A percentile compares a stretch with the other conserved stretches of the same genome.
These are phyloP conservation scores for Verticillium dahliae DNA, from an alignment of 2,329 filamentous ascomycete genomes.

Conservation along the genomic window DNA sequence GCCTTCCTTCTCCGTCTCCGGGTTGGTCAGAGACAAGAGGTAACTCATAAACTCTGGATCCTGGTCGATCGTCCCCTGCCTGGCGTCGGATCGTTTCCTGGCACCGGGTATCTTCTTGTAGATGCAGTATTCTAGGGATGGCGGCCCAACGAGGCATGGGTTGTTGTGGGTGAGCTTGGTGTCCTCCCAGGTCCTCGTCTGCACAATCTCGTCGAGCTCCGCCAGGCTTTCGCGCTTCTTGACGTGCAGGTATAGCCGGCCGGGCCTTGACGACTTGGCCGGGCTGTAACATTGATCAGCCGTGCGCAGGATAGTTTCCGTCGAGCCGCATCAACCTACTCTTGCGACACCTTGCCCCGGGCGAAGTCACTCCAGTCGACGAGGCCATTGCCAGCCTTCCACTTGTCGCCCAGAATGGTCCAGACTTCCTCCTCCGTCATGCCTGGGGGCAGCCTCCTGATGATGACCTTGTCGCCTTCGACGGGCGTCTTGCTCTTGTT, in stretches of 20 bases:
- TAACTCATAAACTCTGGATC: constrained; percentile 95
- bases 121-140: constrained; percentile 72
- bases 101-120: constrained; percentile 76
- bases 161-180: constrained; percentile 69
- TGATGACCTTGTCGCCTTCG: constrained; percentile 73
- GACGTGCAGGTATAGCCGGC: constrained; percentile 77
- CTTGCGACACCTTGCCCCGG: constrained; percentile 67
- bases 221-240: constrained; percentile 63
- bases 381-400: constrained; percentile 73
- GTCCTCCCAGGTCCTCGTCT: constrained; percentile 68
- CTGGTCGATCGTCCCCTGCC: constrained; percentile 93
- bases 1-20: constrained; percentile 40
- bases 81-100: constrained; percentile 70
- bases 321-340: constrained; percentile 48
- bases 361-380: constrained; percentile 75
- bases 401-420: constrained; percentile 66
- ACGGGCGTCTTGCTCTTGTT: constrained; percentile 43
- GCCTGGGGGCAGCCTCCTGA: constrained; percentile 79
- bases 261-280: constrained; percentile 78
- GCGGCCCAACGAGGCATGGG: constrained; percentile 68
- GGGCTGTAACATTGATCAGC: constrained; percentile 40
- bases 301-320: background rate
- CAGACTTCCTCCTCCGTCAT: constrained; percentile 76
- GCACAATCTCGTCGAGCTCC: constrained; percentile 63
- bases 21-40: constrained; percentile 77